These are phyloP conservation scores for Xylariaceae sp. DNA, from an alignment of 2,329 filamentous ascomycete species.

Conservation along the genomic window DNA sequence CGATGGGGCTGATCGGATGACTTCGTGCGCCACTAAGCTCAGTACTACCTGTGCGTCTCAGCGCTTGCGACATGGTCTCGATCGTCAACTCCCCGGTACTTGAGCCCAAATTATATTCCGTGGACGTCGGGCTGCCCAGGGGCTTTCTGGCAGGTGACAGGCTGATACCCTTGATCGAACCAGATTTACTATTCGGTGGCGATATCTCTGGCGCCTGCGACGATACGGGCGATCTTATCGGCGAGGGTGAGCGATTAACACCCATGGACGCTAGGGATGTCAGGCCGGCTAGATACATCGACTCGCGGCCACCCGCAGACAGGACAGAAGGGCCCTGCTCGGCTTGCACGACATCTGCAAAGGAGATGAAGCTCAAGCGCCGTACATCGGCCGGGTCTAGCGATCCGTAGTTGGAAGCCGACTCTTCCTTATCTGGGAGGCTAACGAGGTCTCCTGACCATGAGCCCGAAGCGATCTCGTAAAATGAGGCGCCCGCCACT, in stretches of 20 bases:
- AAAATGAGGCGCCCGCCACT: slow-evolving; percentile 48
- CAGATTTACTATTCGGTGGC: slow-evolving; percentile 69
- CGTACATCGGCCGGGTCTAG: slow-evolving; percentile 74
- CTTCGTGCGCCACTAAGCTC: slow-evolving; percentile 61
- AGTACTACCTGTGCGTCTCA: slow-evolving; percentile 77
- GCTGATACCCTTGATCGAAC: slow-evolving; percentile 69
- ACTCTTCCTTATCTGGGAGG: slow-evolving; percentile 54
- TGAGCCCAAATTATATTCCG: slow-evolving; percentile 45
- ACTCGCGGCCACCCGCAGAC: slow-evolving; percentile 56
- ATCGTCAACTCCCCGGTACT: slow-evolving; percentile 67
- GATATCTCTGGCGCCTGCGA: slow-evolving; percentile 64
- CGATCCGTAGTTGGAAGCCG: slow-evolving; percentile 69
- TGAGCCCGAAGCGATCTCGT: slow-evolving; percentile 42
- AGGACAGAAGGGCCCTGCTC: slow-evolving; percentile 61
- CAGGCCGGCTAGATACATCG: slow-evolving; percentile 62
- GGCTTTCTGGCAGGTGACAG: slow-evolving; percentile 57
- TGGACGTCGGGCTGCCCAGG: slow-evolving; percentile 58
- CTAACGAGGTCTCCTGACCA: slow-evolving; percentile 56
- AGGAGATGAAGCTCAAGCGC: slow-evolving; percentile 89
- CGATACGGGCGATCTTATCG: slow-evolving; percentile 71
- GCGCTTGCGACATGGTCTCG: slow-evolving; percentile 88
- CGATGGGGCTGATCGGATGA: slow-evolving; percentile 54
- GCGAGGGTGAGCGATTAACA: slow-evolving; percentile 68
- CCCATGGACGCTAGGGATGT: slow-evolving; percentile 51
- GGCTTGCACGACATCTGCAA: slow-evolving; percentile 88